Base-by-base conservation (phyloP, 352 stramenopile species). In the Saprolegnia diclina region DNA sequence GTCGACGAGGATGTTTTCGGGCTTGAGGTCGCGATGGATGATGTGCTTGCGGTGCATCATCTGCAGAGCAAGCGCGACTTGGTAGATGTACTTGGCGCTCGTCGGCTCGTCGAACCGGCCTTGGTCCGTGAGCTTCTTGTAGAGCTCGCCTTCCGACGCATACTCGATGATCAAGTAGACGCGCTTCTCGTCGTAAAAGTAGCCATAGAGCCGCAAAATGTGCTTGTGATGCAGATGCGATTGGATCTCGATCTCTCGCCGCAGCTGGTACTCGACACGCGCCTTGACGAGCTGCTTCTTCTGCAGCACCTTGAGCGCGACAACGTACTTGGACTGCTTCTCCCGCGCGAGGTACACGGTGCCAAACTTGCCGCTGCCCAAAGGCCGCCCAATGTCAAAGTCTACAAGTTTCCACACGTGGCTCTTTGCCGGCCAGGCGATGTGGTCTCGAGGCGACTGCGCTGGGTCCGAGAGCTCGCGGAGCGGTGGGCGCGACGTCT, bases 11-110 rank as follows among this genome's bases (percentile, higher is more conserved):
- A 99, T 80, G 77, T 99, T 99, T 77, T 99, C 97, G 0, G 97
- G 97, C 79, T 99, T 99, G 76, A 99, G 99, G 73, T 99, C 97
- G 48, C 97, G 87, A 74, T 99, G 97, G 76, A 99, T 99, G 13
- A 99, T 95, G 78, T 99, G 97, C 74, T 99, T 99, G 55, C 78
- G 86, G 82, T 99, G 98, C 85, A 98, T 99, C 78, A 99, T 99
- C 21, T 92, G 75, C 22, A 99, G 83, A 14, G 97, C 97, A 52
- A 80, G 77, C 13, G 94, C 83, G 55, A 99, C 86, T 67, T 99
- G 91, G 22, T 91, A 80, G 16, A 99, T 96, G 79, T 99, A 99
- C 66, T 87, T 71, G 11, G 96, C 96, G 24, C 94, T 88, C 48
- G 90, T 82, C 62, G 81, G 79, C 77, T 99, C 97, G 2, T 76